Evolutionary conservation across 257 asterid species (phyloP).

Genomic region (Solanum habrochaites): DNA sequence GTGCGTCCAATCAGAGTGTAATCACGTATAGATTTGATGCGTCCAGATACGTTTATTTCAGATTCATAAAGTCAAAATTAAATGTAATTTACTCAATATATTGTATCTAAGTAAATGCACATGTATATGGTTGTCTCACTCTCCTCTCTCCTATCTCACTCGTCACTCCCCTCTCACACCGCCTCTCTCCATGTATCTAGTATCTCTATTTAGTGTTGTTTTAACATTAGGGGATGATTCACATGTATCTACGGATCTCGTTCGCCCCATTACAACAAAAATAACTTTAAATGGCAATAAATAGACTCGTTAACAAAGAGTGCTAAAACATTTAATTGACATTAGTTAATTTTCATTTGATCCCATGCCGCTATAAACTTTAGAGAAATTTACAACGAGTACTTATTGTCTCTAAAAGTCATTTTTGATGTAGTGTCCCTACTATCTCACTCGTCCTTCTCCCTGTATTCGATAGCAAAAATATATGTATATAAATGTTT

Average conservation of each 20-base stretch:
- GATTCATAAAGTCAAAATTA: too few species aligned
- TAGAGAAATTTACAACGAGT: neutral
- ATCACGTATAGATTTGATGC: neutral
- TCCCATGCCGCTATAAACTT: neutral
- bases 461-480: neutral
- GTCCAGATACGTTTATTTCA: rapidly evolving
- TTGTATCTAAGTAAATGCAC: too few species aligned
- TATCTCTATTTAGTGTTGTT: neutral
- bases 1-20: neutral
- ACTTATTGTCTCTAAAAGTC: neutral
- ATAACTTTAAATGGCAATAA: neutral
- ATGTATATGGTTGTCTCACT: neutral
- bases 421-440: neutral
- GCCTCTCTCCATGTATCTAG: neutral
- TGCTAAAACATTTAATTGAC: too few species aligned
- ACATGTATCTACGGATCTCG: neutral
- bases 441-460: neutral
- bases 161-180: neutral
- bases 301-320: neutral
- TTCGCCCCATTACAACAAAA: neutral
- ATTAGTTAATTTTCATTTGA: neutral
- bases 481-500: neutral
- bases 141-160: neutral
- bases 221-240: neutral
- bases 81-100: too few species aligned